phyloP scores from a whole-genome alignment of 306 rosid genomes.

The Psophocarpus tetragonolobus region DNA sequence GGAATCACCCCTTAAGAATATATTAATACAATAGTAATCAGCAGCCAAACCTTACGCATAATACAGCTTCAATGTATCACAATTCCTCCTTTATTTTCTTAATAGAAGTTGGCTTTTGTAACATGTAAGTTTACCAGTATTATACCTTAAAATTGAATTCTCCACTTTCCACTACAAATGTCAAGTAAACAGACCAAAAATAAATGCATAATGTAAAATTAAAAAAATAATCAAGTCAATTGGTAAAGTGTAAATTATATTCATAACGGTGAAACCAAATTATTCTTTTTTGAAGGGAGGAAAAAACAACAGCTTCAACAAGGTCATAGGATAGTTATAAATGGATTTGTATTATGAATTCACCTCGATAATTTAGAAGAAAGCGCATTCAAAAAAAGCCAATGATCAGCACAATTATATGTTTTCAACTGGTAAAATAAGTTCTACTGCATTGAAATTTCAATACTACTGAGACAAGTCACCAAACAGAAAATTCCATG shows the following conservation, averaged over 20 bases:
- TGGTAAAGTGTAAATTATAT: background rate
- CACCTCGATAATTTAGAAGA: background rate
- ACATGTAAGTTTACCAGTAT: background rate
- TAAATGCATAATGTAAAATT: background rate
- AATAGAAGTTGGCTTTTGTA: background rate
- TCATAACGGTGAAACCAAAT: background rate
- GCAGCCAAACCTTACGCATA: background rate
- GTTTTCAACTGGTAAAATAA: slow-evolving; percentile 5
- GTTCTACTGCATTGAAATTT: background rate
- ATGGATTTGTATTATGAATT: background rate
- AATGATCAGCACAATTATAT: background rate
- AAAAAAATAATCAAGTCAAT: background rate
- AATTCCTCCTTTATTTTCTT: slow-evolving; percentile 3
- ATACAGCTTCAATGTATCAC: background rate
- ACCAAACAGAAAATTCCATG: slow-evolving; percentile 2
- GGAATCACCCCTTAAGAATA: slow-evolving; percentile 4
- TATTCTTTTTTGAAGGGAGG: background rate
- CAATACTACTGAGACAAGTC: background rate
- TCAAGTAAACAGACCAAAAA: slow-evolving; percentile 1
- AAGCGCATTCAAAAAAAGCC: slow-evolving; percentile 5
- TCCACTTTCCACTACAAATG: background rate
- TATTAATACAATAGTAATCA: slow-evolving; percentile 11
- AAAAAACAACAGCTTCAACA: background rate
- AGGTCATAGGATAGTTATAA: slow-evolving; percentile 12
- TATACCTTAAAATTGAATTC: background rate